Evolutionary conservation across 2,329 filamentous ascomycete species (phyloP).

Genomic region (Hymenoscyphus repandus): DNA sequence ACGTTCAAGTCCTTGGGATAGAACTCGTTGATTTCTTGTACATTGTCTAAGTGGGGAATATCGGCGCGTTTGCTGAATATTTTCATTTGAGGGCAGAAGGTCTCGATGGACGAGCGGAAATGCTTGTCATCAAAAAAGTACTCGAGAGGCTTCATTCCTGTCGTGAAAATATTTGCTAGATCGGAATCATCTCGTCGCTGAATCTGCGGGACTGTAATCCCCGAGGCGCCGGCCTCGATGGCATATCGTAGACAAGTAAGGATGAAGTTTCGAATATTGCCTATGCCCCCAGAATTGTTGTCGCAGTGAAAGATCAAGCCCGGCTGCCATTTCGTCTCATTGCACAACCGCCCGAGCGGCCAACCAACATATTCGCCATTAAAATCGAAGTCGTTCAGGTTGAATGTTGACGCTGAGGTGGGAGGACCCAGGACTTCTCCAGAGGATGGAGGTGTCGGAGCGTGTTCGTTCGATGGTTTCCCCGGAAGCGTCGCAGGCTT

Average conservation of each 20-base stretch:
- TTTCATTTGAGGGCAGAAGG: conserved; percentile 39
- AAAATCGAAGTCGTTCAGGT: conserved; percentile 31
- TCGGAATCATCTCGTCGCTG: conserved; percentile 38
- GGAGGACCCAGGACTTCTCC: not conserved
- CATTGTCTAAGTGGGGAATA: conserved; percentile 34
- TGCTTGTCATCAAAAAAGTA: conserved; percentile 45
- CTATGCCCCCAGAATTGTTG: conserved; percentile 46
- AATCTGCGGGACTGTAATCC: conserved; percentile 41
- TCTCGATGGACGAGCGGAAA: conserved; percentile 36
- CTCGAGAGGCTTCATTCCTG: conserved; percentile 34
- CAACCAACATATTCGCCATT: conserved; percentile 35
- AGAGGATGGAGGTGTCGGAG: not conserved
- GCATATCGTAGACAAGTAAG: conserved; percentile 46
- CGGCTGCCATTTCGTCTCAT: conserved; percentile 37
- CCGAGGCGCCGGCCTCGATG: conserved; percentile 43
- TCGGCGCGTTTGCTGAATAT: conserved; percentile 36
- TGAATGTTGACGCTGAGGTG: conserved; percentile 13
- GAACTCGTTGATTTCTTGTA: conserved; percentile 35
- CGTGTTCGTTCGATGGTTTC: not conserved
- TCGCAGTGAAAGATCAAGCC: conserved; percentile 44
- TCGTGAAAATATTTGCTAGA: conserved; percentile 38
- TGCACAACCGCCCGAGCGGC: conserved; percentile 41
- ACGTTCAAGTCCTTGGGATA: conserved; percentile 28
- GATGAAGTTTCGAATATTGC: conserved; percentile 47
- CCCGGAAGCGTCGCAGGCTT: no score